Evolutionary conservation across 2,329 filamentous ascomycete species (phyloP).

Genomic region (Fusarium sp.): DNA sequence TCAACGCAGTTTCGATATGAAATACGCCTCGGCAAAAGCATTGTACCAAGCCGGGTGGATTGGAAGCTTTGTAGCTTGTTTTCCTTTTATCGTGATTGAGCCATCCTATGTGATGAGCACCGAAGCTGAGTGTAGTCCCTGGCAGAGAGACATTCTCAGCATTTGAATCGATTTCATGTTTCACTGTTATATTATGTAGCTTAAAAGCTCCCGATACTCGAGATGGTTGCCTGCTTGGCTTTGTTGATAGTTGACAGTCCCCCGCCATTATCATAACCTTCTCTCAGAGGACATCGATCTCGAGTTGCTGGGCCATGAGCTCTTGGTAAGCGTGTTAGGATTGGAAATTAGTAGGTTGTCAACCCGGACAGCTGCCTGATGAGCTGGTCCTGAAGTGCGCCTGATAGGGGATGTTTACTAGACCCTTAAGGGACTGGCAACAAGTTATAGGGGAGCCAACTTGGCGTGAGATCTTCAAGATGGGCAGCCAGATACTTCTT

Average conservation of each 20-base stretch:
- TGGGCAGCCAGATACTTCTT: not conserved
- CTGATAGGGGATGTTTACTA: not conserved
- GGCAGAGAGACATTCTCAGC: not conserved
- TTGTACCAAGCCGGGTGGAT: not conserved
- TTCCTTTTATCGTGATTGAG: not conserved
- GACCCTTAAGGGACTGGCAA: not conserved
- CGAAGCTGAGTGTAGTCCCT: not conserved
- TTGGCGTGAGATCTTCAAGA: not conserved
- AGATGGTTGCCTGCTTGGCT: too few species aligned
- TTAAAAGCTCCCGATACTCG: too few species aligned
- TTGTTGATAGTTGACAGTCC: not conserved
- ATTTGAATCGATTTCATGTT: not conserved
- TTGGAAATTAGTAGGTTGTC: not conserved
- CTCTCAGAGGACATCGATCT: accelerated
- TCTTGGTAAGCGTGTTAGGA: not conserved
- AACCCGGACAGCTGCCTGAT: not conserved
- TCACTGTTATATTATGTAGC: not conserved
- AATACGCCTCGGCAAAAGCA: not conserved
- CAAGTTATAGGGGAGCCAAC: not conserved
- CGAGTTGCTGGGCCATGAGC: not conserved
- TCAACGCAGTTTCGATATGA: not conserved
- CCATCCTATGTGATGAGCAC: not conserved
- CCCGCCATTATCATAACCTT: not conserved
- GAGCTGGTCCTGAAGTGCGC: not conserved
- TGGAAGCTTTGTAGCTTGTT: not conserved